Conservation (phyloP, 345 rosid genomes). For the Fremontodendron californicum region DNA sequence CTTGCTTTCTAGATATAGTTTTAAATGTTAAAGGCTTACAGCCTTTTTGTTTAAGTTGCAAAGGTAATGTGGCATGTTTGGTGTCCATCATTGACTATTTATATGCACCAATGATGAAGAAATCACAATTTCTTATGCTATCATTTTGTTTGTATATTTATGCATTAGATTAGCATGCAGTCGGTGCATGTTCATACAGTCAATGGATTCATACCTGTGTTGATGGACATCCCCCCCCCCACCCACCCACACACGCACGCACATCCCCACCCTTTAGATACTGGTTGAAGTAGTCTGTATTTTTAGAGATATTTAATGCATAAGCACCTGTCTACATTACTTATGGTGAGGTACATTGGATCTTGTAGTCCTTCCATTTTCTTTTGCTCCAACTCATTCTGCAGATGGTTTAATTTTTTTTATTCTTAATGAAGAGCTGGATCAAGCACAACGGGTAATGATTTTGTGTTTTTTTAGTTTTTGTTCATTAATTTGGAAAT, state of each 20-base stretch:
- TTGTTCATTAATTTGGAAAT: not conserved
- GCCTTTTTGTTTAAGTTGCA: not conserved
- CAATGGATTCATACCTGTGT: not conserved
- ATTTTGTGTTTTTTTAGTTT: not conserved
- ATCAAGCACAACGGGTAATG: not conserved
- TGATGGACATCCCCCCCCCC: not conserved
- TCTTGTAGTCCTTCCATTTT: not conserved
- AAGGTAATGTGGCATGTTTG: not conserved
- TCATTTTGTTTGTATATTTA: not conserved
- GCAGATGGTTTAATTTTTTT: not conserved
- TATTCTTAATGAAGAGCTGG: not conserved
- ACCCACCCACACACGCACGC: not conserved
- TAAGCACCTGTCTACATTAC: not conserved
- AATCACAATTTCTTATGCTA: not conserved
- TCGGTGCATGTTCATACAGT: not conserved
- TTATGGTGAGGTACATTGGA: not conserved
- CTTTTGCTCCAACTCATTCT: not conserved
- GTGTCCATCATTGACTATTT: not conserved
- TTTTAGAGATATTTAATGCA: not conserved
- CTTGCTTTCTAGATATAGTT: not conserved
- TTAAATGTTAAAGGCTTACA: not conserved
- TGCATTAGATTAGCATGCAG: not conserved
- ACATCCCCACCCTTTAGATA: not conserved
- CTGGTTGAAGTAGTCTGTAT: not conserved
- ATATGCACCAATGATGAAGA: not conserved